Base-by-base conservation (phyloP, 371 early-diverging fungal species). In the Lichtheimia corymbifera region DNA sequence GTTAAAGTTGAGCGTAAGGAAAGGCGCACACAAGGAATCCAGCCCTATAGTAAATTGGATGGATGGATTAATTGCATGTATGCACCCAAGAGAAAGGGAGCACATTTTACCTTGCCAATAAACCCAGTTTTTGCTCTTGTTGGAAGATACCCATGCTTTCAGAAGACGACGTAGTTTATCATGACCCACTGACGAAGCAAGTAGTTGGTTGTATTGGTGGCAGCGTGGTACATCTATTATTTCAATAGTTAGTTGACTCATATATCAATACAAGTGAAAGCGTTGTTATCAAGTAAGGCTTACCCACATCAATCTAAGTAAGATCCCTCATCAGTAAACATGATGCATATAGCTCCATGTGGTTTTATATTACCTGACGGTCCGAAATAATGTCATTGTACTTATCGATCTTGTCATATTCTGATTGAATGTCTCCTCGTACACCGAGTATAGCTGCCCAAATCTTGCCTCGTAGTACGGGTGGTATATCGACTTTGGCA, bases 381-480 rank as follows among this genome's bases (percentile, higher is more conserved):
- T 88, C 86, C 0, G 81, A 73, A 4, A 66, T 63, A 50, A 74
- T 68, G 53, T 83, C 83, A 4, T 71, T 73, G n/a, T 79, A 79
- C 59, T 86, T 88, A 66, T 90, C 87, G 45, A 84, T 76, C 5
- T 67, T 59, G 17, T 81, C 71, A 65, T 90, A 93, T 9, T 70
- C 65, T 30, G 74, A 60, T n/a, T 86, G 72, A 22, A 85, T 66
- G 51, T 90, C 84, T 1, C 89, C 89, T 6, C 63, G 62, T 3
- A 93, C 83, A 0, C 85, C 88, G 4, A 93, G 67, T 13, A 94
- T 74, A 7, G 90, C 87, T 4, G 91, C 89, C 95, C 95, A 94
- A 13, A 93, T 72, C 63, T 77, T 79, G 5, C 89, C 91, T 2
- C 93, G 80, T 49, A 92, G 53, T 14, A 88, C 50, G 0, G 91